phyloP scores from a whole-genome alignment of 805 yeast genomes.

The Candida awuae region DNA sequence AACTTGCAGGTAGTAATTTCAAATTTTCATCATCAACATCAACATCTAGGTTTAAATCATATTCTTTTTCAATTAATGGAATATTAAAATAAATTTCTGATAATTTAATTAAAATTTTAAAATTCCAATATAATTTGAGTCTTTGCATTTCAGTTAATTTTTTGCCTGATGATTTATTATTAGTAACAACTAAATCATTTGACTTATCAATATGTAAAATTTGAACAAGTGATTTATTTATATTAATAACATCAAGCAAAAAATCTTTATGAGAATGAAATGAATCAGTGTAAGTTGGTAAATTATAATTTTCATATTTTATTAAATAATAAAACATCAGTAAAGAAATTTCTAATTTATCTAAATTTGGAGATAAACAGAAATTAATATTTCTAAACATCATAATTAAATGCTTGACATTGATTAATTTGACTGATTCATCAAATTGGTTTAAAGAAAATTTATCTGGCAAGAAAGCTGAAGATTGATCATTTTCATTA shows the following conservation, averaged over 20 bases:
- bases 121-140: slow-evolving; percentile 38
- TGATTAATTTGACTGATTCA: slow-evolving; percentile 28
- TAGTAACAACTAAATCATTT: slow-evolving; percentile 3
- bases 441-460: slow-evolving; percentile 24
- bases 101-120: slow-evolving; percentile 27
- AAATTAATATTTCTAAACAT: slow-evolving; percentile 41
- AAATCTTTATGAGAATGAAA: slow-evolving; percentile 26
- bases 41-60: slow-evolving; percentile 14
- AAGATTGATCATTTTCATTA: slow-evolving; percentile 10
- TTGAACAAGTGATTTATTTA: slow-evolving; percentile 32
- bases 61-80: slow-evolving; percentile 5
- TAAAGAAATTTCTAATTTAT: slow-evolving; percentile 43
- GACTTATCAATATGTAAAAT: slow-evolving; percentile 36
- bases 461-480: slow-evolving; percentile 21
- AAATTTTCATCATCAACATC: slow-evolving; percentile 14
- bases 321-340: slow-evolving; percentile 42
- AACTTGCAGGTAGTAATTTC: slow-evolving; percentile 25
- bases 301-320: slow-evolving; percentile 26
- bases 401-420: slow-evolving; percentile 34
- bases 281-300: slow-evolving; percentile 14
- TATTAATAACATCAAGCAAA: slow-evolving; percentile 40
- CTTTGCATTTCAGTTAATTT: slow-evolving; percentile 26
- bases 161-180: slow-evolving; percentile 7
- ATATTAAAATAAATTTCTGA: slow-evolving; percentile 24
- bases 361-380: slow-evolving; percentile 35